Evolutionary conservation across 495 filamentous ascomycete genomes (phyloP).

Genomic region (Tetracladium setigerum): DNA sequence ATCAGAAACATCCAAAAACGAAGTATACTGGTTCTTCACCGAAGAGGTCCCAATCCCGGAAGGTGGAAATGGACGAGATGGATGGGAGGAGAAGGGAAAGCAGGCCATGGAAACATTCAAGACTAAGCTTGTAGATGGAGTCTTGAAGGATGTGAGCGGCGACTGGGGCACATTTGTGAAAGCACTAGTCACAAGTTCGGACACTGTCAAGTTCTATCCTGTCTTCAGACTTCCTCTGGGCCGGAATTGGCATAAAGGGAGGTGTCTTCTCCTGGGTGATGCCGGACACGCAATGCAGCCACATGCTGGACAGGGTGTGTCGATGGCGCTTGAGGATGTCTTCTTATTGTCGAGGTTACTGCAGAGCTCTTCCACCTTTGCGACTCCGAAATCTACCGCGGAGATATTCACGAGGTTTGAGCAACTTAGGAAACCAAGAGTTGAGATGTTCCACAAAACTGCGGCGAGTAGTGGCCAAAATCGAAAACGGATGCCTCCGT

Average conservation of each 20-base stretch:
- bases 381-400: no score
- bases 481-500: no score
- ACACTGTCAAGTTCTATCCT: slow-evolving; percentile 9
- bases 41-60: slow-evolving; percentile 1
- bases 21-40: slow-evolving; percentile 7
- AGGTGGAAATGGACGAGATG: slow-evolving; percentile 1
- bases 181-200: background rate
- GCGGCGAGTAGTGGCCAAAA: no score
- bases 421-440: no score
- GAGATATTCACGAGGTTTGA: no score
- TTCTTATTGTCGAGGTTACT: slow-evolving; percentile 32
- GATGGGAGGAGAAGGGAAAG: slow-evolving; percentile 11
- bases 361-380: no score
- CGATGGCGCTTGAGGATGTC: slow-evolving; percentile 40
- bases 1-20: background rate
- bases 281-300: slow-evolving; percentile 41
- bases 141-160: slow-evolving; percentile 1
- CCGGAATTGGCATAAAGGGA: slow-evolving; percentile 12
- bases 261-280: slow-evolving; percentile 23
- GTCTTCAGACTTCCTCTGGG: slow-evolving; percentile 9
- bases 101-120: slow-evolving; percentile 8
- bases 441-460: no score
- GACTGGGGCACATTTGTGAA: slow-evolving; percentile 8
- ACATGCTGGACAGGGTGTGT: slow-evolving; percentile 38
- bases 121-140: background rate